A percentile compares a stretch with the other conserved stretches of the same genome.
These are phyloP conservation scores for Penicillium brasilianum DNA, from an alignment of 2,329 filamentous ascomycete genomes.

Conservation along the genomic window DNA sequence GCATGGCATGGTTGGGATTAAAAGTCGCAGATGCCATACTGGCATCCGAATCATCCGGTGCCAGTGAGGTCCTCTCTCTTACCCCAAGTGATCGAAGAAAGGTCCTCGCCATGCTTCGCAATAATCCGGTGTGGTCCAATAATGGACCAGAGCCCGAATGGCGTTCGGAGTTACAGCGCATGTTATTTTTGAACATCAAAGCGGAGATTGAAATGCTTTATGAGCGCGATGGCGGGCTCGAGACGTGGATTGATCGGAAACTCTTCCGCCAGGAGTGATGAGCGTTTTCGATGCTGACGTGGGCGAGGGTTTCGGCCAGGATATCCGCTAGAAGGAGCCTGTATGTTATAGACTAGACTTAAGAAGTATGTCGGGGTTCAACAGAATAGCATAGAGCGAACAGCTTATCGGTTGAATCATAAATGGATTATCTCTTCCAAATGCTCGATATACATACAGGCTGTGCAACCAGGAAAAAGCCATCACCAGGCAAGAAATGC, in stretches of 20 bases:
- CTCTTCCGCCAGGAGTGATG: slow-evolving; percentile 34
- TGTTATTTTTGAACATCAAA: slow-evolving; percentile 67
- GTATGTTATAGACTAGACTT: slow-evolving; percentile 10
- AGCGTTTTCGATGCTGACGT: background rate
- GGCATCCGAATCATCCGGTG: slow-evolving; percentile 32
- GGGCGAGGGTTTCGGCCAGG: background rate
- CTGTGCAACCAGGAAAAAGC: slow-evolving; percentile 19
- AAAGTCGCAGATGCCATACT: slow-evolving; percentile 45
- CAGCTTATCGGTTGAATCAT: background rate
- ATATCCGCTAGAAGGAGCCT: background rate
- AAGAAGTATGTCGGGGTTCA: background rate
- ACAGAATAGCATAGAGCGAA: background rate
- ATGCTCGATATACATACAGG: slow-evolving; percentile 21
- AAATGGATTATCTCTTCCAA: slow-evolving; percentile 16
- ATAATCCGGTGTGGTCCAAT: slow-evolving; percentile 49
- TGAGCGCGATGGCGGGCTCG: slow-evolving; percentile 48
- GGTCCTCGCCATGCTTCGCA: slow-evolving; percentile 58
- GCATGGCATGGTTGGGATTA: slow-evolving; percentile 65
- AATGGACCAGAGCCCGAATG: slow-evolving; percentile 52
- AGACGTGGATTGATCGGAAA: slow-evolving; percentile 50
- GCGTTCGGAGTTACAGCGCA: slow-evolving; percentile 61
- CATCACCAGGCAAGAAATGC: slow-evolving; percentile 26
- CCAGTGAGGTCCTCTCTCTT: slow-evolving; percentile 51
- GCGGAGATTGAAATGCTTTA: slow-evolving; percentile 65
- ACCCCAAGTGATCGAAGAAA: slow-evolving; percentile 61